Base-by-base conservation (phyloP, 1,284 basidiomycete species). In the Melanopsichium pennsylvanicum region DNA sequence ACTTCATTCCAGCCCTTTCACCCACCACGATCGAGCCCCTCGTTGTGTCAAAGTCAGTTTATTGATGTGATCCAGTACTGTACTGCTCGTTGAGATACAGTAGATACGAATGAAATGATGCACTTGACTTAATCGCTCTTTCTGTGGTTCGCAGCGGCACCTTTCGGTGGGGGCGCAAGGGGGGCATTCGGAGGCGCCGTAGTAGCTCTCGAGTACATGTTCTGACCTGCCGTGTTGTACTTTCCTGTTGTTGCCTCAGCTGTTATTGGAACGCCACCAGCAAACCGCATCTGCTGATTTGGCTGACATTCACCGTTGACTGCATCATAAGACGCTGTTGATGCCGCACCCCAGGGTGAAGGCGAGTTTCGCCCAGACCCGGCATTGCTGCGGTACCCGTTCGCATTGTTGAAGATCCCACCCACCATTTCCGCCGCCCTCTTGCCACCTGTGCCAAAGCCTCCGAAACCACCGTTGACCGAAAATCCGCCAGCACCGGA, bases 341-440 rank as follows among this genome's bases (percentile, higher is more conserved):
- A 44, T 22, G 18, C 44, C 10, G 12, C 31, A 42, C 8, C 27
- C 52, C 52, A 63, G 0, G 60, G 43, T 13, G 60, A 50, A 16
- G 52, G 60, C 16, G 60, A 63, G 22, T 56, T 56, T 18, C 60
- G 52, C 5, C 52, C 60, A 11, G 60, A 56, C 23, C 45, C 47
- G 29, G 57, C 27, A 23, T 45, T 29, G 37, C 38, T 44, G 29
- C 66, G 54, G n/a, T n/a, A n/a, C n/a, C n/a, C n/a, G 37, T 40
- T 54, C 19, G 31, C 40, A 23, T 56, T 56, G 39, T 63, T 63
- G 44, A 66, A 72, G 29, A 68, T 64, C 9, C 64, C 70, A 33
- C 60, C 70, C 32, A 72, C 70, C 60, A 72, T 54, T 21, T 69
- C 60, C 19, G 70, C 70, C 4, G 70, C 70, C 13, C 60, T 52